Evolutionary conservation across 2,329 filamentous ascomycete species (phyloP).

Genomic region (Fusarium succisae): DNA sequence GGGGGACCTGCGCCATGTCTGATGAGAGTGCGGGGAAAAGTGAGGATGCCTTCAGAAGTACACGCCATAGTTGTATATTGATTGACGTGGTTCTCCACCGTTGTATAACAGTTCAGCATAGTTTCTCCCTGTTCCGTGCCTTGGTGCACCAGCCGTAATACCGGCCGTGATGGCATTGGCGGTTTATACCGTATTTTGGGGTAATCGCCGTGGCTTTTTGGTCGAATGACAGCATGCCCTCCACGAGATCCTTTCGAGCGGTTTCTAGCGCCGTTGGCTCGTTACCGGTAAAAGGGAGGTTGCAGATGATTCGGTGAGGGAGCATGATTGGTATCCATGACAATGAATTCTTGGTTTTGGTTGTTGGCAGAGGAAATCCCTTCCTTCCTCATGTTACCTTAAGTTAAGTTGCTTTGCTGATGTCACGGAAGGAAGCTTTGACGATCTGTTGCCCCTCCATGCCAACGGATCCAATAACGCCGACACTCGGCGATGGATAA

Average conservation of each 20-base stretch:
- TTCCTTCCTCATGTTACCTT: neutral
- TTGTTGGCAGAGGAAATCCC: constrained; percentile 8
- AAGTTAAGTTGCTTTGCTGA: neutral
- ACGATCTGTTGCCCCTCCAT: constrained; percentile 13
- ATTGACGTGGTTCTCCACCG: constrained; percentile 13
- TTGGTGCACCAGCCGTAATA: neutral
- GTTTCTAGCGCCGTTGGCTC: constrained; percentile 34
- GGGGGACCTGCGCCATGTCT: constrained; percentile 20
- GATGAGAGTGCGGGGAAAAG: constrained; percentile 31
- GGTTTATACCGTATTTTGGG: constrained; percentile 26
- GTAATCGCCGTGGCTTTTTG: neutral
- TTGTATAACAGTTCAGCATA: neutral
- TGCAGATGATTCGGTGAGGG: constrained; percentile 18
- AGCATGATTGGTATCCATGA: constrained; percentile 3
- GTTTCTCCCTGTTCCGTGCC: neutral
- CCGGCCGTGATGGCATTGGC: neutral
- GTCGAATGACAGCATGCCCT: neutral
- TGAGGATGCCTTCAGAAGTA: constrained; percentile 20
- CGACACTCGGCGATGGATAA: constrained; percentile 39
- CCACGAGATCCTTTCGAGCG: constrained; percentile 43
- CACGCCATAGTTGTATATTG: neutral
- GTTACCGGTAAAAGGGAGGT: constrained; percentile 41
- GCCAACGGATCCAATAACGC: constrained; percentile 28
- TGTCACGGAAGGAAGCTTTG: constrained; percentile 12
- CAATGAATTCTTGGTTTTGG: constrained; percentile 11